These are phyloP conservation scores for Achaetomiella virescens DNA, from an alignment of 495 filamentous ascomycete species.

Conservation along the genomic window DNA sequence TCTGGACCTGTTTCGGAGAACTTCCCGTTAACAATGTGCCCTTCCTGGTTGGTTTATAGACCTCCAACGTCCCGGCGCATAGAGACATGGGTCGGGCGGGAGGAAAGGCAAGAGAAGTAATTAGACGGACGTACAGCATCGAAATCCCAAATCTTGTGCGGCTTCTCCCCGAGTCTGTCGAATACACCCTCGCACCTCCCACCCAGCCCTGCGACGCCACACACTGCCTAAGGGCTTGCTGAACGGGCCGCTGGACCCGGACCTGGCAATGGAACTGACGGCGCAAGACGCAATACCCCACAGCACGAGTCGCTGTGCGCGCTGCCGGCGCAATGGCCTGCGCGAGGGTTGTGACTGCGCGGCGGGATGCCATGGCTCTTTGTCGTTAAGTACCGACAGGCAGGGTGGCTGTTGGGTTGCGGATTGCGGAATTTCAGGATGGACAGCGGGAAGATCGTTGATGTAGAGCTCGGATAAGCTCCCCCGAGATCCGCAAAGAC, in stretches of 20 bases:
- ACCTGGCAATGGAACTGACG: neutral
- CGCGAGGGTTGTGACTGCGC: slow-evolving; percentile 3
- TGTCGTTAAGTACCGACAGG: too few species aligned
- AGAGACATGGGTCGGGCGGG: too few species aligned
- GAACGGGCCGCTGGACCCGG: neutral
- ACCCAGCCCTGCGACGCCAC: neutral
- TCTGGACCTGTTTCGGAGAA: slow-evolving; percentile 23
- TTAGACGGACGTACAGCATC: slow-evolving; percentile 41
- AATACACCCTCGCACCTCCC: slow-evolving; percentile 8
- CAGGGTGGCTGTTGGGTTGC: neutral
- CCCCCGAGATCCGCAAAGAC: neutral
- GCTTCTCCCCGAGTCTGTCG: slow-evolving; percentile 5
- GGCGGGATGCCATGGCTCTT: slow-evolving; percentile 11
- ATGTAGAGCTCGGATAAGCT: slow-evolving; percentile 1
- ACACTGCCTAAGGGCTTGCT: neutral
- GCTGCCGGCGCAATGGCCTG: neutral
- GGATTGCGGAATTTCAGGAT: neutral
- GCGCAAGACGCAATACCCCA: too few species aligned
- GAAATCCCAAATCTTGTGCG: slow-evolving; percentile 41
- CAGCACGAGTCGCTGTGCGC: neutral
- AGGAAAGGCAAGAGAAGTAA: neutral
- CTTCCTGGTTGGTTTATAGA: too few species aligned
- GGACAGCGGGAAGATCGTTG: neutral
- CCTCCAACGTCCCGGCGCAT: neutral
- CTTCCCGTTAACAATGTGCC: too few species aligned